These are phyloP conservation scores for Spirogloea muscicola DNA, from an alignment of 139 green algal genomes.

Conservation along the genomic window DNA sequence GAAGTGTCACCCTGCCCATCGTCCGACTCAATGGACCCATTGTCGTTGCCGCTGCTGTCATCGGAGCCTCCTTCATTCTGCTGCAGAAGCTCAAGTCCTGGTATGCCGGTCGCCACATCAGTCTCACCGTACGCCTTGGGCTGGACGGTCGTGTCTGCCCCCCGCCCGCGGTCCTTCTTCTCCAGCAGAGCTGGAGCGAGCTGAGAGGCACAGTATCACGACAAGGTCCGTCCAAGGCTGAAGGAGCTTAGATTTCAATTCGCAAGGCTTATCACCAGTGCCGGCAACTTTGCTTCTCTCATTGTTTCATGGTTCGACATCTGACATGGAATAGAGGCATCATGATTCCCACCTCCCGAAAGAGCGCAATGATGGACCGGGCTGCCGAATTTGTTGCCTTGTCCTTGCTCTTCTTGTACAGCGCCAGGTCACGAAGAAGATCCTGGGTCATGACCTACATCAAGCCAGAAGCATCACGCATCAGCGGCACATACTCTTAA, in stretches of 20 bases:
- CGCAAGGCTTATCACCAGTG: too few species aligned
- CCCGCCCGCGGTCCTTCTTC: constrained; percentile 83
- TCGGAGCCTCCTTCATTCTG: constrained; percentile 30
- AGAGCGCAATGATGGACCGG: constrained; percentile 74
- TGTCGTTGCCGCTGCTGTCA: constrained; percentile 9
- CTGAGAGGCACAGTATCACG: too few species aligned
- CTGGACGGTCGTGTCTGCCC: constrained; percentile 59
- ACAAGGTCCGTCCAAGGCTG: too few species aligned
- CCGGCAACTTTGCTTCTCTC: too few species aligned
- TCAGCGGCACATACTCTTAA: not conserved
- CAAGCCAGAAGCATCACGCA: not conserved
- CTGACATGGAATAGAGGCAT: too few species aligned
- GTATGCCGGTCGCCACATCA: constrained; percentile 51
- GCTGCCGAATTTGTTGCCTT: constrained; percentile 80
- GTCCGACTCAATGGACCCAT: constrained; percentile 11
- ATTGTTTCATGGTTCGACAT: too few species aligned
- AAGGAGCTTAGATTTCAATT: too few species aligned
- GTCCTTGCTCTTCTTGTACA: constrained; percentile 83
- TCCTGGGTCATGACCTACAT: constrained; percentile 79
- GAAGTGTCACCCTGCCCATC: constrained; percentile 8
- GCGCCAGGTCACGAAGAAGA: constrained; percentile 79
- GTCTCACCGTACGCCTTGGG: constrained; percentile 44
- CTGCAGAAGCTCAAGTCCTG: constrained; percentile 83
- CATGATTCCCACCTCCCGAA: constrained; percentile 79
- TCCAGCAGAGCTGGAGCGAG: constrained; percentile 82